A percentile compares a stretch with the other conserved stretches of the same genome.
Evolutionary conservation across 1,139 yeast species (phyloP).

Genomic region (Debaryomyces psychrophilus): DNA sequence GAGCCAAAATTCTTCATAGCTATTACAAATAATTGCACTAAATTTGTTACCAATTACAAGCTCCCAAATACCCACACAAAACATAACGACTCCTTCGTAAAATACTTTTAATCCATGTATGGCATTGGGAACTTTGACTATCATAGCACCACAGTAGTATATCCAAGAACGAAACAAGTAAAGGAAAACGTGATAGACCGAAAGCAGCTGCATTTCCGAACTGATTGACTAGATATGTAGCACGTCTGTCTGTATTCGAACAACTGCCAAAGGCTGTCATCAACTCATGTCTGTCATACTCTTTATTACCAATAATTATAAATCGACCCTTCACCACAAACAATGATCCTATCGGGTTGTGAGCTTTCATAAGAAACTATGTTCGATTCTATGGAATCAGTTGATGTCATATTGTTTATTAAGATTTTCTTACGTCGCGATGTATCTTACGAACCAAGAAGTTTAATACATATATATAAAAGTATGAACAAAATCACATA

Average conservation of each 20-base stretch:
- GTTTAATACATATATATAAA: not conserved
- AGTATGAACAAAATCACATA: not conserved
- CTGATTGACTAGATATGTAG: slow-evolving; percentile 27
- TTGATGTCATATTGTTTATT: slow-evolving; percentile 19
- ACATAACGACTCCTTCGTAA: slow-evolving; percentile 45
- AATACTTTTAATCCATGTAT: slow-evolving; percentile 55
- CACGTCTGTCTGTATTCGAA: slow-evolving; percentile 29
- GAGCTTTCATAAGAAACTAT: not conserved
- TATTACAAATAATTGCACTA: slow-evolving; percentile 39
- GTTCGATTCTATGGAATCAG: not conserved
- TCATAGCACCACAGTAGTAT: slow-evolving; percentile 55
- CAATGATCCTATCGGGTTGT: not conserved
- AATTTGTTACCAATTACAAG: slow-evolving; percentile 36
- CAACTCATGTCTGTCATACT: slow-evolving; percentile 40
- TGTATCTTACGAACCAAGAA: not conserved
- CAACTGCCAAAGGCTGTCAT: slow-evolving; percentile 41
- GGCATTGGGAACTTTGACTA: slow-evolving; percentile 50
- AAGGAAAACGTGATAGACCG: slow-evolving; percentile 35
- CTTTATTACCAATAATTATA: slow-evolving; percentile 34
- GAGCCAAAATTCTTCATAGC: slow-evolving; percentile 43
- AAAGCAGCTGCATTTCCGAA: slow-evolving; percentile 37
- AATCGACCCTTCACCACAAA: slow-evolving; percentile 26
- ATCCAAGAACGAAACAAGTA: slow-evolving; percentile 44
- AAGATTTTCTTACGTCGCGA: not conserved
- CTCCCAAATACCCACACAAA: slow-evolving; percentile 52